Evolutionary conservation across 257 asterid species (phyloP).

Genomic region (Marsdenia floribunda): DNA sequence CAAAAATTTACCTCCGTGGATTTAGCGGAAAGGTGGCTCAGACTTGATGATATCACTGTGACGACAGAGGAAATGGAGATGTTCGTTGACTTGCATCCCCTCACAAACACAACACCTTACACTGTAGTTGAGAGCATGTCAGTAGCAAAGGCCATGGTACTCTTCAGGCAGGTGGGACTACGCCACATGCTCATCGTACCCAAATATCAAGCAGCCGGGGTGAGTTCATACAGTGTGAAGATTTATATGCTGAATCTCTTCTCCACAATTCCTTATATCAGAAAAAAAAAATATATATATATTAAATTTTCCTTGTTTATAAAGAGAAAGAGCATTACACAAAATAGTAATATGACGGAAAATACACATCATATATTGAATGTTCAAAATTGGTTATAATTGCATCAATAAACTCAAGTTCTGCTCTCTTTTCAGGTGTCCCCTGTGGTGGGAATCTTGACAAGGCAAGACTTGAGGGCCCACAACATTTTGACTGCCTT

Average conservation of each 20-base stretch:
- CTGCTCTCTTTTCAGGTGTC: slow-evolving; percentile 39
- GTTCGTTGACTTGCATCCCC: slow-evolving; percentile 74
- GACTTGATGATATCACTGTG: slow-evolving; percentile 55
- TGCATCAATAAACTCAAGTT: slow-evolving; percentile 22
- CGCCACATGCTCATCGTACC: slow-evolving; percentile 86
- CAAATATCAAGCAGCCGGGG: slow-evolving; percentile 72
- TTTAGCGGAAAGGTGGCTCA: slow-evolving; percentile 68
- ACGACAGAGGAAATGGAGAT: slow-evolving; percentile 70
- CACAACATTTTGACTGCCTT: slow-evolving; percentile 70
- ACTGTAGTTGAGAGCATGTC: slow-evolving; percentile 73
- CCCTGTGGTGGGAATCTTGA: slow-evolving; percentile 84
- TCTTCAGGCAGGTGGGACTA: slow-evolving; percentile 77
- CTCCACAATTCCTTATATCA: not conserved
- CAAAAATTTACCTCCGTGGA: slow-evolving; percentile 62
- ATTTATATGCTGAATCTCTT: not conserved
- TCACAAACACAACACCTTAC: slow-evolving; percentile 68
- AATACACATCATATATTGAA: not conserved
- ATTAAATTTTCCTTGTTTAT: not conserved
- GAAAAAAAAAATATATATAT: not conserved
- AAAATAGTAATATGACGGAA: not conserved
- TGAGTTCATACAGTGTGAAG: slow-evolving; percentile 27
- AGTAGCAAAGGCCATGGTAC: slow-evolving; percentile 84
- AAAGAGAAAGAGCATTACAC: slow-evolving; percentile 1
- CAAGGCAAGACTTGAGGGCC: slow-evolving; percentile 87
- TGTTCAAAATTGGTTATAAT: not conserved